Evolutionary conservation across 805 yeast species (phyloP), one percentile per base, ranked within the genome.

Genomic region (Sungouiozyma intestinalis): DNA sequence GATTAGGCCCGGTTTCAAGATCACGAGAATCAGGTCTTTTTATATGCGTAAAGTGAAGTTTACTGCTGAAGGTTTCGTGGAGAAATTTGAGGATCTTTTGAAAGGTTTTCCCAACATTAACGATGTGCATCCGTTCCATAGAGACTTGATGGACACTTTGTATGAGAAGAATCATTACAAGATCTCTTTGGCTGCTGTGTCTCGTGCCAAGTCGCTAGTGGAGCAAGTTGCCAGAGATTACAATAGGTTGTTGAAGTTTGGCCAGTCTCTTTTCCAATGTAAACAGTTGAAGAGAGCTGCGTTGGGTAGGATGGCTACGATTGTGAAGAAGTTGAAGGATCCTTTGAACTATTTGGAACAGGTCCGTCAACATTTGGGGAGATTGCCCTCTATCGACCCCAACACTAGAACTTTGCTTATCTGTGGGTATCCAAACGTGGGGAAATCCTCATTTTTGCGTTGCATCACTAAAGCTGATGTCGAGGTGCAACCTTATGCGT

Each of bases 401-500:
- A 92, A 92, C 68, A 92, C 99, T 43, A 83, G 99, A 72, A 92
- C 99, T 18, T 71, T 92, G 54, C 74, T 92, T 58, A 90, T 92
- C 59, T 92, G 99, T 71, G 99, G 99, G 48, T 92, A 92, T 68
- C 99, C 99, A 44, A 92, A 92, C 66, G 99, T 92, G 47, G 99
- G 99, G 69, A 92, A 92, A 68, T 92, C 98, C 13, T 86, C 96
- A 14, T 92, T 92, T 68, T 74, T 92, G 65, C 75, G 79, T 60
- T 78, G 92, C 64, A 85, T 92, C 67, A 92, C 99, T 49, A 85
- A 94, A 57, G 97, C 97, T 33, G 97, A 92, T 57, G 99, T 92
- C 45, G 99, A 92, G 62, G 98, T 92, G 47, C 98, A 92, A 67
- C 99, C 99, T 35, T 92, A 92, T 66, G 98, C 98, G 29, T 92